Base-by-base conservation (phyloP, 257 asterid species). In the Marsdenia floribunda region DNA sequence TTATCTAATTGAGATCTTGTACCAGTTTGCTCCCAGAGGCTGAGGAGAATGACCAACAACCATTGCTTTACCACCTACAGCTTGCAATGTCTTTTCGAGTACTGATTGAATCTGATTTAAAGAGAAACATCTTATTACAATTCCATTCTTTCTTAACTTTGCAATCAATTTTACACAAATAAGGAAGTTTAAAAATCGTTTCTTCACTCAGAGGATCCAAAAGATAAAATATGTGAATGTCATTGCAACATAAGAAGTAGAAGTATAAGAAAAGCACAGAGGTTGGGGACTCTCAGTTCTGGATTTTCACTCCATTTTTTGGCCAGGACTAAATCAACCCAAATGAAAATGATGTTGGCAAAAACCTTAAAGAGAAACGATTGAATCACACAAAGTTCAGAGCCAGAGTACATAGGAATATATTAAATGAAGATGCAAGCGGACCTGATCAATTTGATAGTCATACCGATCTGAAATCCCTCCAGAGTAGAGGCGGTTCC, bases 31-130 rank as follows among this genome's bases (percentile, higher is more conserved):
- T 75, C 99, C 99, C 59, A 81, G 75, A 47, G 86, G 74, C 80
- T 94, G 99, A n/a, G 99, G 97, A 75, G 99, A 92, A 76, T 94
- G 99, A n/a, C 99, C 99, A 19, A 94, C 99, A 74, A 94, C 97
- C 99, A 94, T 94, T 49, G 90, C 97, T 80, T 87, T 90, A 74
- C 95, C 99, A 42, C 91, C 97, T 71, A 89, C 83, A 58, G 88
- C 92, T 84, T 81, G 74, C 77, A 94, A 94, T 33, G 99, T 91
- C 83, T 94, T 89, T 21, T 77, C 85, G 68, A 94, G 92, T 86
- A 89, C 81, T 29, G 88, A 81, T 85, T 89, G 88, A 73, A 92
- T 87, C 98, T 94, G 89, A 72, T 18, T 42, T 21, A 66, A 58
- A 50, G 58, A 29, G 24, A 46, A 24, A 59, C 13, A 46, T 58